Evolutionary conservation across 164 flowering plant species (phyloP).

Genomic region (Cinnamomum chago): DNA sequence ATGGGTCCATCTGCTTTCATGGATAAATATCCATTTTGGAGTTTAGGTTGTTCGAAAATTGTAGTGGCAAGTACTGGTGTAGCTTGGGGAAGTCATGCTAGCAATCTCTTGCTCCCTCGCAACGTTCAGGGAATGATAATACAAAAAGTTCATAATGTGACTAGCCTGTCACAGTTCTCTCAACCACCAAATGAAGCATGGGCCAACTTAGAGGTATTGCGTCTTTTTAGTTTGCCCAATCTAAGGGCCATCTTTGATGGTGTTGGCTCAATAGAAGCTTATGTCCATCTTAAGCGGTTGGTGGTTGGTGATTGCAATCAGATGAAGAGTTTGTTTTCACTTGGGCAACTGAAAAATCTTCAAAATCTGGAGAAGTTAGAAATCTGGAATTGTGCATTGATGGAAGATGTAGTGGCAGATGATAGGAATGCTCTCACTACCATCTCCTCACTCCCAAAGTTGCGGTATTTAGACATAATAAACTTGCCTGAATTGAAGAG

Average conservation of each 20-base stretch:
- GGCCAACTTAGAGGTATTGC: not conserved
- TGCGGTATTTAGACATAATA: not conserved
- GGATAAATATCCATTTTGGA: too few relatives aligned
- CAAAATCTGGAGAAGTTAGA: not conserved
- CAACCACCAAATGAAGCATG: not conserved
- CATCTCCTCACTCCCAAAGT: not conserved
- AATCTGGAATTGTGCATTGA: not conserved
- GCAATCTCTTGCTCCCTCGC: not conserved
- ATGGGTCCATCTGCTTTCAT: rapidly evolving
- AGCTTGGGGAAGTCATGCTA: not conserved
- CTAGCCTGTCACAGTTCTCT: not conserved
- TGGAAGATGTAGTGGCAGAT: not conserved
- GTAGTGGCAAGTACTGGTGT: not conserved
- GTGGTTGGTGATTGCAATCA: not conserved
- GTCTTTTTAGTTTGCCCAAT: not conserved
- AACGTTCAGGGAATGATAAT: not conserved
- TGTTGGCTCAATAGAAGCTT: not conserved
- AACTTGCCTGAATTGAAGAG: not conserved
- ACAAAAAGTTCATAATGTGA: not conserved
- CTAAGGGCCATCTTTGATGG: not conserved
- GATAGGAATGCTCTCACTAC: not conserved
- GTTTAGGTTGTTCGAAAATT: not conserved
- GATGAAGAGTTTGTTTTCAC: not conserved
- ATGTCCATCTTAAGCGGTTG: not conserved
- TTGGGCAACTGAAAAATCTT: not conserved